Evolutionary conservation across 768 basidiomycete genomes (phyloP), one percentile per base, ranked within the genome.

Genomic region (Suillus ampliporus): DNA sequence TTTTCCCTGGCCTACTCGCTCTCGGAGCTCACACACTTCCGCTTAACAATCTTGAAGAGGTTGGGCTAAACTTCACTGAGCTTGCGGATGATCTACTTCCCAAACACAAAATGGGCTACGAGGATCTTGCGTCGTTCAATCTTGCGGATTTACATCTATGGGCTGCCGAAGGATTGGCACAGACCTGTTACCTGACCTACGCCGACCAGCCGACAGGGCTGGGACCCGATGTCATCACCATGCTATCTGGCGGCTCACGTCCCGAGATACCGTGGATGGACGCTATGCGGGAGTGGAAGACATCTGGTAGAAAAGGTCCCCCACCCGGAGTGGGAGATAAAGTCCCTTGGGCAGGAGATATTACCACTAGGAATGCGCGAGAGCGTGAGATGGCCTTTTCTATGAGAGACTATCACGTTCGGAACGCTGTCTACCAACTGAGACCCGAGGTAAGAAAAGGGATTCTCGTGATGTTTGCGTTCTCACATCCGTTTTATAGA

Each of bases 161-260:
- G 87, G 91, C 88, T 4, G 91, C 91, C 2, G 83, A 91, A 70
- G 90, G 90, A 19, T 78, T 93, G 28, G 87, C 88, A 37, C 83
- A 89, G 69, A 88, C 82, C 15, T 92, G 91, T 70, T 91, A 85
- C 77, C 68, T 87, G 31, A 82, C 84, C 54, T 92, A 92, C 68
- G 88, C 87, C 1, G 91, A 92, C 69, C 84, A 88, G 69, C 82
- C 85, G 7, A 80, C 84, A 4, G 90, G 91, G 3, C 73, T 93
- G 35, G 89, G 85, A 15, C 88, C 91, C 1, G 91, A 93, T 83
- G 26, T 34, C 68, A 1, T 86, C 85, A 61, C 59, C 26, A 74
- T 75, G 74, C 74, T 70, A 34, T 67, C 71, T n/a, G 65, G 65
- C 15, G 72, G 70, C 26, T 60, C 64, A 57, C 52, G 57, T 23